These are phyloP conservation scores for Russula dissimulans DNA, from an alignment of 768 basidiomycete species.

Conservation along the genomic window DNA sequence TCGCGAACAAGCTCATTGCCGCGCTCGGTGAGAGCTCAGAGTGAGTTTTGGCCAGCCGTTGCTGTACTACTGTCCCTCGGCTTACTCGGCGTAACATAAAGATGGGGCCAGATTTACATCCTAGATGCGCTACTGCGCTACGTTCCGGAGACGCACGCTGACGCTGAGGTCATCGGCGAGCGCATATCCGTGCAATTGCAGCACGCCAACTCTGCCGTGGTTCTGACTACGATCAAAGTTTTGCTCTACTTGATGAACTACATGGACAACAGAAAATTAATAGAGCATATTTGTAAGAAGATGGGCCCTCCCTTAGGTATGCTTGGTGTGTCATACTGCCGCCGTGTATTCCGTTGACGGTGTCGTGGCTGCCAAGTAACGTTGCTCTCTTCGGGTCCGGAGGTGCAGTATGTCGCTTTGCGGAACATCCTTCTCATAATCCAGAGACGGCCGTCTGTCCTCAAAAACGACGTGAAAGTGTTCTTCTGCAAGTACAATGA, in stretches of 20 bases:
- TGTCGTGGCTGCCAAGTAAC: conserved; percentile 50
- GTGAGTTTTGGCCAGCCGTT: conserved; percentile 41
- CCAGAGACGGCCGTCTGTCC: conserved; percentile 82
- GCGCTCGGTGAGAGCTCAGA: conserved; percentile 96
- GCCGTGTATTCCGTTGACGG: conserved; percentile 1
- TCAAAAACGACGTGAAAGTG: conserved; percentile 96
- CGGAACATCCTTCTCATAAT: conserved; percentile 97
- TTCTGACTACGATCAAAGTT: conserved; percentile 95
- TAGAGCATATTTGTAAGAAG: conserved; percentile 90
- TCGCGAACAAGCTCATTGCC: conserved; percentile 82
- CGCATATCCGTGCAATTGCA: conserved; percentile 88
- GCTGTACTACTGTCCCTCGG: background rate
- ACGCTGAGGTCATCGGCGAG: conserved; percentile 94
- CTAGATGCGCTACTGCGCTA: conserved; percentile 89
- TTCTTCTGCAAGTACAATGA: conserved; percentile 99
- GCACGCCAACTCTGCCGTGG: conserved; percentile 99
- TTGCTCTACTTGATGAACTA: conserved; percentile 98
- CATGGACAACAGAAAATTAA: conserved; percentile 81
- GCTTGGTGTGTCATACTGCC: background rate
- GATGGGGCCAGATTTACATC: conserved; percentile 99
- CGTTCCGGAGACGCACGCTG: conserved; percentile 78
- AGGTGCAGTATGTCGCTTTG: conserved; percentile 96
- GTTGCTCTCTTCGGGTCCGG: conserved; percentile 89
- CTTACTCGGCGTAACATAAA: conserved; percentile 28
- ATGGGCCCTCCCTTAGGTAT: conserved; percentile 96